A percentile compares a stretch with the other conserved stretches of the same genome.
phyloP scores from a whole-genome alignment of 1,139 yeast species.

The Candida freyschussii region DNA sequence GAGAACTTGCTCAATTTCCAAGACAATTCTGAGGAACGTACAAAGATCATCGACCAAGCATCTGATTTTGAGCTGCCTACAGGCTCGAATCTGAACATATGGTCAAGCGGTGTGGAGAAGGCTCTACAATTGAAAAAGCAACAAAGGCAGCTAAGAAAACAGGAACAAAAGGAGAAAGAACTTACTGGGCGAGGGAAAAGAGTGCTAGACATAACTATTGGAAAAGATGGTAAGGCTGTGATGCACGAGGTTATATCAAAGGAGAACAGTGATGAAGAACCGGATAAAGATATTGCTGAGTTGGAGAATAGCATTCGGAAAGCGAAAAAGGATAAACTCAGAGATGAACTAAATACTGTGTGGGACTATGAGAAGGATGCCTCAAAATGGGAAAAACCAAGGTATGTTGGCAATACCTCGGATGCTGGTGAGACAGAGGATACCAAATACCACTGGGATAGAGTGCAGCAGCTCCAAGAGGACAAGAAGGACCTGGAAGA shows the following conservation, averaged over 20 bases:
- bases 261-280: constrained; percentile 23
- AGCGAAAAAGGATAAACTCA: constrained; percentile 28
- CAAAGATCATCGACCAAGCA: constrained; percentile 88
- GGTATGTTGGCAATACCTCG: constrained; percentile 22
- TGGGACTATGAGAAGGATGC: constrained; percentile 60
- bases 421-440: constrained; percentile 1
- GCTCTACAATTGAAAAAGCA: constrained; percentile 79
- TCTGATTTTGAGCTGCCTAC: constrained; percentile 72
- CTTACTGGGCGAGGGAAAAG: constrained; percentile 70
- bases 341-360: constrained; percentile 31
- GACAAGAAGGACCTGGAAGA: constrained; percentile 6
- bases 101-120: constrained; percentile 89
- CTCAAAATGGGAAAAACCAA: constrained; percentile 40
- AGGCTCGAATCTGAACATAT: constrained; percentile 48
- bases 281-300: constrained; percentile 29
- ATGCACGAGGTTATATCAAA: constrained; percentile 28
- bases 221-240: constrained; percentile 70
- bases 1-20: constrained; percentile 76
- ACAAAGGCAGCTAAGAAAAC: constrained; percentile 63
- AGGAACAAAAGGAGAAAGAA: constrained; percentile 52
- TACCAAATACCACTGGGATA: constrained; percentile 5
- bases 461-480: constrained; percentile 10
- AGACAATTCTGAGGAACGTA: constrained; percentile 82
- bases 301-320: constrained; percentile 32
- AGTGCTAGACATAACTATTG: constrained; percentile 70